Evolutionary conservation across 2,329 filamentous ascomycete genomes (phyloP), one percentile per base, ranked within the genome.

Genomic region (Colletotrichum sojae): DNA sequence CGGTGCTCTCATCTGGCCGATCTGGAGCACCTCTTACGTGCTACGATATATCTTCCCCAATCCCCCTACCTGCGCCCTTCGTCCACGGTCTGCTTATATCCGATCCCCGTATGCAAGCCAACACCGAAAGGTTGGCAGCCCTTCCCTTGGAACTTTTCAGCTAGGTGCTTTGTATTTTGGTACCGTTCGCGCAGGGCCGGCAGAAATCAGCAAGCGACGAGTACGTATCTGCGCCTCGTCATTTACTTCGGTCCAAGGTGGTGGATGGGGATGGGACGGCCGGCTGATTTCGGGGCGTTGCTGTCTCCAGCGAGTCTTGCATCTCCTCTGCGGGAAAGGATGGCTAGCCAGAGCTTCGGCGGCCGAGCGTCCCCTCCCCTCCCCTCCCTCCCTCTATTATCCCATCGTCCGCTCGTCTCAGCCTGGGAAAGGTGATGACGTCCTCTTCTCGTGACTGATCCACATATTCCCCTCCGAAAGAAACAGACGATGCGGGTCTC

Each of bases 171-270:
- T 53, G 40, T 43, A 16, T 25, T 15, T 66, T 49, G 62, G 48
- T 66, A 45, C 61, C 54, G 40, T 65, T 65, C 46, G 62, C 62
- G 63, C 61, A 45, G 49, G 62, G 46, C 57, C 63, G 63, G 45
- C 62, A 40, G 63, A 59, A 69, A 18, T 55, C 51, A 62, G 66
- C 66, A 69, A 69, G 61, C 66, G 66, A 66, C 62, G 48, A 45
- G 60, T 51, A 25, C 45, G 31, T 55, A 18, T 43, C 43, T 63
- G 53, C 65, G 56, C 54, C 61, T 64, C 61, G 54, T 59, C 61
- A 52, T 67, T 59, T 49, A 40, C 48, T 31, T n/a, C 12, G 20
- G 45, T 18, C 25, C 36, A 27, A 13, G 46, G 36, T 46, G 53
- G 8, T 22, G 16, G 43, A 43, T 10, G 16, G 3, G 10, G 16